A percentile compares a stretch with the other conserved stretches of the same genome.
Conservation (phyloP, 2,329 filamentous ascomycete species). For the Tolypocladium endophyticum region DNA sequence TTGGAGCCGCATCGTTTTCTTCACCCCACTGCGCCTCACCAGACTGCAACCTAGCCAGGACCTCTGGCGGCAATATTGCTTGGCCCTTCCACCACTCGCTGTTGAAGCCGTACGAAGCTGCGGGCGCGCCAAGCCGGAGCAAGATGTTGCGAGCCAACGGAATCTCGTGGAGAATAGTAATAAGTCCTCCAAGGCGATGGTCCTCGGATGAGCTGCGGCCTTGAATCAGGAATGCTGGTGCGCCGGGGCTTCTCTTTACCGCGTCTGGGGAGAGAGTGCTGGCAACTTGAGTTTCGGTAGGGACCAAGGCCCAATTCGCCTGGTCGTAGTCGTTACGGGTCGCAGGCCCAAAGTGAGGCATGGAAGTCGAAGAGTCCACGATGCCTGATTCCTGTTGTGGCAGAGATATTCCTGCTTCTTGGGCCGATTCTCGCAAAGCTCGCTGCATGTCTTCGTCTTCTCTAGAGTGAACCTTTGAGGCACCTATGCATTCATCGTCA, state of each 20-base stretch:
- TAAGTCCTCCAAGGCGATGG: conserved; percentile 39
- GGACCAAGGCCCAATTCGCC: conserved; percentile 50
- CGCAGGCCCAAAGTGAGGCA: conserved; percentile 49
- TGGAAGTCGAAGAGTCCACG: conserved; percentile 24
- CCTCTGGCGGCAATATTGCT: conserved; percentile 31
- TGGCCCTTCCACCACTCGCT: conserved; percentile 53
- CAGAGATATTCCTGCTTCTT: conserved; percentile 35
- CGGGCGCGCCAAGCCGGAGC: conserved; percentile 29
- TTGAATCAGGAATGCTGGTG: conserved; percentile 41
- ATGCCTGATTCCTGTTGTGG: conserved; percentile 41
- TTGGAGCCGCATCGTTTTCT: conserved; percentile 16
- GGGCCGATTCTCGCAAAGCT: conserved; percentile 45
- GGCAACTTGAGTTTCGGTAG: conserved; percentile 15
- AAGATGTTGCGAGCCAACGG: conserved; percentile 47
- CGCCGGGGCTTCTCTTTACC: conserved; percentile 28
- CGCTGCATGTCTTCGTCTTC: conserved; percentile 47
- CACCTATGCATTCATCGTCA: conserved; percentile 15
- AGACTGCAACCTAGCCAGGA: conserved; percentile 20
- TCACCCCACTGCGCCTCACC: conserved; percentile 20
- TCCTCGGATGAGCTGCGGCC: conserved; percentile 19
- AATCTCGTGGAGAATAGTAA: conserved; percentile 51
- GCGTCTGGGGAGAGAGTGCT: conserved; percentile 23
- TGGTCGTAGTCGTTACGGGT: conserved; percentile 44
- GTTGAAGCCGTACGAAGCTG: conserved; percentile 42
- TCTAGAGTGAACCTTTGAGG: conserved; percentile 25